Percentiles rank a stretch among this genome's conserved stretches.
phyloP scores from a whole-genome alignment of 2,329 filamentous ascomycete species.

The Aspergillus amoenus region DNA sequence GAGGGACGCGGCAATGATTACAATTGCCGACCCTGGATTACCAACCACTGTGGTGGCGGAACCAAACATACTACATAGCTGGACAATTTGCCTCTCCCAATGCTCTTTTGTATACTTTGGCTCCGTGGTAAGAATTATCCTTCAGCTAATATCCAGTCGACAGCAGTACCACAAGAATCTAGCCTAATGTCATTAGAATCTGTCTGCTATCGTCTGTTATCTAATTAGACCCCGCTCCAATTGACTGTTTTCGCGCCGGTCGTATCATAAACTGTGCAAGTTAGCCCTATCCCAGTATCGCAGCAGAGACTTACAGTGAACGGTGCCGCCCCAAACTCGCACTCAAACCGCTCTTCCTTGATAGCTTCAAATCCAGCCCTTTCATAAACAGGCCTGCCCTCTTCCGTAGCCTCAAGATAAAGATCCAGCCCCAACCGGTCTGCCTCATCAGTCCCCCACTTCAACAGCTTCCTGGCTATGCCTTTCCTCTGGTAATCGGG shows the following conservation, averaged over 20 bases:
- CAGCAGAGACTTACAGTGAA: background rate
- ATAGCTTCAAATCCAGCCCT: conserved; percentile 18
- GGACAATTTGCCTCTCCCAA: too few species aligned
- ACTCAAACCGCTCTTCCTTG: background rate
- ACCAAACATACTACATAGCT: too few species aligned
- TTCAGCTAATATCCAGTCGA: too few species aligned
- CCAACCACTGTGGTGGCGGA: too few species aligned
- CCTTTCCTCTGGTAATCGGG: conserved; percentile 7
- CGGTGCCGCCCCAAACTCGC: background rate
- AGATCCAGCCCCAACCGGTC: background rate
- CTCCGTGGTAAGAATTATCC: too few species aligned
- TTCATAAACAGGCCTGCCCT: conserved; percentile 10
- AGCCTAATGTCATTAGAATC: too few species aligned
- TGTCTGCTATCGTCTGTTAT: too few species aligned
- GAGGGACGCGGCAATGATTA: too few species aligned
- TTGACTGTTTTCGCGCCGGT: conserved; percentile 9
- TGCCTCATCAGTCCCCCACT: conserved; percentile 4
- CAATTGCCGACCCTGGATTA: too few species aligned
- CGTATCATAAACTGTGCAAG: conserved; percentile 2
- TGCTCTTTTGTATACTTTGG: too few species aligned
- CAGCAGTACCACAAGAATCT: too few species aligned
- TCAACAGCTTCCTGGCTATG: conserved; percentile 1
- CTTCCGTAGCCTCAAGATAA: conserved; percentile 13
- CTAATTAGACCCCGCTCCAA: too few species aligned
- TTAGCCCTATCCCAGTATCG: background rate